These are phyloP conservation scores for Conoideocrella luteorostrata DNA, from an alignment of 2,329 filamentous ascomycete species.

Conservation along the genomic window DNA sequence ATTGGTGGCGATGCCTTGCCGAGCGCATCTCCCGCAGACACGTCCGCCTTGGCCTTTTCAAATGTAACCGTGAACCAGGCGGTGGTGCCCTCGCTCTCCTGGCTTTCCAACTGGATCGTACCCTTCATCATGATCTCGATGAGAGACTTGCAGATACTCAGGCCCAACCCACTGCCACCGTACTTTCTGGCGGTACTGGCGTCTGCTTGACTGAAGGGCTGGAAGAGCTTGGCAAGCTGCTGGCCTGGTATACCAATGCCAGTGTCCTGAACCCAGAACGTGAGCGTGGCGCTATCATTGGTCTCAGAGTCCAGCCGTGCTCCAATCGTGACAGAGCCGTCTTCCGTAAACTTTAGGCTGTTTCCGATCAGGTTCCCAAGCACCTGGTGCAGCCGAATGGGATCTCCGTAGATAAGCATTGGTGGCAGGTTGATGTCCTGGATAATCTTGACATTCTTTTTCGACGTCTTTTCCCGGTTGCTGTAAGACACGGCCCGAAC, in stretches of 20 bases:
- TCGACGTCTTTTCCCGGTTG: constrained; percentile 56
- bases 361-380: constrained; percentile 84
- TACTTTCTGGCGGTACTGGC: constrained; percentile 86
- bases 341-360: constrained; percentile 88
- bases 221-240: constrained; percentile 78
- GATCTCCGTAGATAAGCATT: constrained; percentile 63
- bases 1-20: constrained; percentile 29
- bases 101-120: constrained; percentile 73
- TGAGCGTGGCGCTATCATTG: constrained; percentile 63
- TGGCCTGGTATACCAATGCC: constrained; percentile 85
- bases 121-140: constrained; percentile 91
- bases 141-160: constrained; percentile 91
- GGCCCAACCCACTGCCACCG: constrained; percentile 81
- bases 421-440: constrained; percentile 69
- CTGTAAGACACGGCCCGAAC: constrained; percentile 61
- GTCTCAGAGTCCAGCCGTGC: constrained; percentile 68
- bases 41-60: constrained; percentile 65
- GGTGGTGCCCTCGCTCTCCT: constrained; percentile 62
- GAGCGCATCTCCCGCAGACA: constrained; percentile 49
- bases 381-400: constrained; percentile 60
- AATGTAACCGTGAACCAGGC: constrained; percentile 80
- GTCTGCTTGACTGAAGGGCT: constrained; percentile 89
- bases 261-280: constrained; percentile 82
- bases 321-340: constrained; percentile 77
- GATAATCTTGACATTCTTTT: constrained; percentile 56